Conservation (phyloP, 192 early-diverging fungal genomes). For the Powellomyces hirtus region DNA sequence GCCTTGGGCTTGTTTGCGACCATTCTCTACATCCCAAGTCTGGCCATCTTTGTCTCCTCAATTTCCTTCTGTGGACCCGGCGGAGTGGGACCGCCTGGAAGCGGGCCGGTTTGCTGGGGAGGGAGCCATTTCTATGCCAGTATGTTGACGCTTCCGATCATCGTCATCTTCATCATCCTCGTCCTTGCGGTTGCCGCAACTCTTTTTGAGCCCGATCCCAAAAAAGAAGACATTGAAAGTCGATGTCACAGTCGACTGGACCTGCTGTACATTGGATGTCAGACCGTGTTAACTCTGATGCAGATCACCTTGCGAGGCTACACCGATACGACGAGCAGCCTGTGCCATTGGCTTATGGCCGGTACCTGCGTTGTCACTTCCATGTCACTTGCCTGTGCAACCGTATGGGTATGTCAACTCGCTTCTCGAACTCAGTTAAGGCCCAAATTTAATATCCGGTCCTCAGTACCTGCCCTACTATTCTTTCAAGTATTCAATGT, state of each 20-base stretch:
- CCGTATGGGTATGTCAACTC: conserved; percentile 25
- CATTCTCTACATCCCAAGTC: conserved; percentile 37
- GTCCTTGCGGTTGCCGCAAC: conserved; percentile 39
- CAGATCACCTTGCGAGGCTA: conserved; percentile 22
- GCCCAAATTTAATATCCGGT: not conserved
- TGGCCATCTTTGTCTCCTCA: conserved; percentile 27
- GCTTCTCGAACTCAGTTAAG: not conserved
- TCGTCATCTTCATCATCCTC: conserved; percentile 38
- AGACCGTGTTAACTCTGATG: conserved; percentile 35
- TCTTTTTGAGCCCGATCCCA: conserved; percentile 47
- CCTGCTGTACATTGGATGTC: conserved; percentile 33
- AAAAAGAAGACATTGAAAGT: conserved; percentile 27
- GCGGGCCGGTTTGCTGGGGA: conserved; percentile 23
- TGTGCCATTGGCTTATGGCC: conserved; percentile 18
- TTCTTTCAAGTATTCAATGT: conserved; percentile 31
- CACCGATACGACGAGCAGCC: not conserved
- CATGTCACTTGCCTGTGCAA: conserved; percentile 18
- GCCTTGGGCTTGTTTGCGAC: conserved; percentile 41
- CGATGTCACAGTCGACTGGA: conserved; percentile 42
- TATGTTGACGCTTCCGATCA: conserved; percentile 27
- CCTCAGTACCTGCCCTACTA: conserved; percentile 48
- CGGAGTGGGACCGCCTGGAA: no score
- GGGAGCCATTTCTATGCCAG: no score
- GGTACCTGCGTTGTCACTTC: conserved; percentile 1
- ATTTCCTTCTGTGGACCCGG: no score